Evolutionary conservation across 768 basidiomycete species (phyloP), one percentile per base, ranked within the genome.

Genomic region (Phanerodontia chrysosporium): DNA sequence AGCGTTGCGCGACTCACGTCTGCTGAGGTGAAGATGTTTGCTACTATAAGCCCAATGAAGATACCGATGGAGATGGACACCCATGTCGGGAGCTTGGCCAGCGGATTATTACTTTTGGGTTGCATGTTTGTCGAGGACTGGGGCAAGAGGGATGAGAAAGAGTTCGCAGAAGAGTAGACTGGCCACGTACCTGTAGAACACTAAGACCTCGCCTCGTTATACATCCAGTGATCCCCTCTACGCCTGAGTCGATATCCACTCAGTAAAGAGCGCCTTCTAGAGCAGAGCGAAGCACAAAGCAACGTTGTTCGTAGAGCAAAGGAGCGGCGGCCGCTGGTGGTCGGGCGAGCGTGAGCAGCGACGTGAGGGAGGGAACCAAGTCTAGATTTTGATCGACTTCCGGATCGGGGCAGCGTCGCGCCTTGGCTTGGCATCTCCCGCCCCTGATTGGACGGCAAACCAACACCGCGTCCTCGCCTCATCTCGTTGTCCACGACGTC

Each of bases 11-110:
- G 16, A 65, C 69, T 65, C 58, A 68, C 69, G 21, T 61, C 49
- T 29, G 62, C 53, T 1, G 63, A 56, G 1, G 63, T 64, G 61
- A 69, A 66, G 28, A 67, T 30, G 45, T 63, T 68, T 22, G 70
- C 67, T 10, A 68, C 57, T 39, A 65, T 55, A 14, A 71, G 63
- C 14, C 70, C 70, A 49, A 71, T 58, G 42, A 66, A 60, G 21
- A 71, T 61, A 22, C 70, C 70, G 36, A 71, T 53, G 39, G 62
- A 63, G 28, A 71, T 60, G 14, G 68, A 65, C 25, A 69, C 58
- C 68, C 67, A 71, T 60, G 70, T 69, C 18, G 70, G 70, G 30
- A 71, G 58, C 22, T 66, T 58, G 42, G 62, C 56, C 13, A 71
- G 56, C 3, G 68, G 67, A 48, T 71, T 69, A 44, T 59, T 64